Conservation (phyloP, 352 stramenopile genomes). For the Phytophthora sansomeana region DNA sequence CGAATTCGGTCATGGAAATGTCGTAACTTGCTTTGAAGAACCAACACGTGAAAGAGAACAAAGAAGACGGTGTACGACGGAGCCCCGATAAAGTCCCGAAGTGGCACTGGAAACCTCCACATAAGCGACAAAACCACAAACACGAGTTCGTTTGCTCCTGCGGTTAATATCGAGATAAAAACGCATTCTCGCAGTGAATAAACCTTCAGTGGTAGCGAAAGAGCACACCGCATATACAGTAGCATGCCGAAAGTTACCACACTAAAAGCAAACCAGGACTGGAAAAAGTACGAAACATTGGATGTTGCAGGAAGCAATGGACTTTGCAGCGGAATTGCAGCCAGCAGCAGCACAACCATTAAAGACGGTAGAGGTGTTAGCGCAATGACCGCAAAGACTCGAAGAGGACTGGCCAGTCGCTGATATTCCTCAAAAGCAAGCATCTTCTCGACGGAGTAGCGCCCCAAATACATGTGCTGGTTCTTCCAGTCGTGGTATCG, state of each 20-base stretch:
- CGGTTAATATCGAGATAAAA: conserved; percentile 11
- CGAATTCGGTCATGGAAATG: neutral
- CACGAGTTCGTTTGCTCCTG: conserved; percentile 15
- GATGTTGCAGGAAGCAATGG: neutral
- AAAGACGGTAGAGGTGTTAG: conserved; percentile 23
- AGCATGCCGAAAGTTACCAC: conserved; percentile 18
- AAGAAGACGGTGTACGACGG: neutral
- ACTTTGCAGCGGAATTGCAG: conserved; percentile 18
- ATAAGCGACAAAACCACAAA: conserved; percentile 1
- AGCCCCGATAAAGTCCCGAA: conserved; percentile 21
- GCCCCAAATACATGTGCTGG: conserved; percentile 23
- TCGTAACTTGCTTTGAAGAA: neutral
- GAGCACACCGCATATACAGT: conserved; percentile 15
- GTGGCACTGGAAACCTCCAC: conserved; percentile 30
- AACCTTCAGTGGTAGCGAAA: conserved; percentile 4
- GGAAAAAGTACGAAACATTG: conserved; percentile 14
- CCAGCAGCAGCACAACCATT: conserved; percentile 8
- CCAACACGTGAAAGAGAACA: neutral
- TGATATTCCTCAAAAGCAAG: conserved; percentile 33
- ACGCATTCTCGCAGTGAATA: conserved; percentile 25
- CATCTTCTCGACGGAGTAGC: conserved; percentile 39
- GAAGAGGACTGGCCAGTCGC: neutral
- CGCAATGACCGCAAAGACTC: conserved; percentile 21
- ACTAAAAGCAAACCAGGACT: conserved; percentile 16
- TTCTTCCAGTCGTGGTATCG: conserved; percentile 22